Evolutionary conservation across 2,329 filamentous ascomycete genomes (phyloP), one percentile per base, ranked within the genome.

Genomic region (Exophiala aquamarina): DNA sequence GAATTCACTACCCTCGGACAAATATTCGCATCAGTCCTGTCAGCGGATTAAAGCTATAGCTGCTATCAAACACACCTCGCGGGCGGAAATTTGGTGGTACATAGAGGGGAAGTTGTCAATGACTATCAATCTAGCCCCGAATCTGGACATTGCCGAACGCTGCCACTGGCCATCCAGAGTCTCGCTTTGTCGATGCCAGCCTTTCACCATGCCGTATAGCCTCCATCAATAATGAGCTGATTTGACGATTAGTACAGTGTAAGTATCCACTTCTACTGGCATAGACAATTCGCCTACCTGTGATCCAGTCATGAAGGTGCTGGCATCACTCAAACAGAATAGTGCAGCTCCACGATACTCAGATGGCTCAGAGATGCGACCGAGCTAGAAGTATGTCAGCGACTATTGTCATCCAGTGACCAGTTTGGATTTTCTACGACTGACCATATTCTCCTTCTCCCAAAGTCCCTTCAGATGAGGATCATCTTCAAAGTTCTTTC

Each of bases 271-370:
- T n/a, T 21, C 20, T 5, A 23, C 5, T 9, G 13, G 18, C 11
- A 4, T 6, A 15, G 20, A 36, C 7, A 20, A 34, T 42, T 26
- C 41, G 47, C 52, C 35, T n/a, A n/a, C n/a, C n/a, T n/a, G n/a
- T n/a, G n/a, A n/a, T 49, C 75, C 77, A 8, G 77, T 79, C 73
- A 79, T 78, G 61, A 79, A 80, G 49, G 67, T 72, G 58, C 73
- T 77, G 6, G 72, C 72, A 52, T 75, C 71, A 47, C 70, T 73
- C 23, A 75, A 58, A 49, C 74, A 59, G 55, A 74, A 75, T 29
- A 75, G 66, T 1, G 71, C 70, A 1, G 71, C 70, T 4, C 72
- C 84, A 39, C 84, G 78, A 66, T 86, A 88, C 65, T 90, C 86
- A 39, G 82, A 73, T 0, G 86, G 84, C 82, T n/a, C n/a, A n/a